Conservation (phyloP, 139 green algal species). For the Chlamydomonas sp. region DNA sequence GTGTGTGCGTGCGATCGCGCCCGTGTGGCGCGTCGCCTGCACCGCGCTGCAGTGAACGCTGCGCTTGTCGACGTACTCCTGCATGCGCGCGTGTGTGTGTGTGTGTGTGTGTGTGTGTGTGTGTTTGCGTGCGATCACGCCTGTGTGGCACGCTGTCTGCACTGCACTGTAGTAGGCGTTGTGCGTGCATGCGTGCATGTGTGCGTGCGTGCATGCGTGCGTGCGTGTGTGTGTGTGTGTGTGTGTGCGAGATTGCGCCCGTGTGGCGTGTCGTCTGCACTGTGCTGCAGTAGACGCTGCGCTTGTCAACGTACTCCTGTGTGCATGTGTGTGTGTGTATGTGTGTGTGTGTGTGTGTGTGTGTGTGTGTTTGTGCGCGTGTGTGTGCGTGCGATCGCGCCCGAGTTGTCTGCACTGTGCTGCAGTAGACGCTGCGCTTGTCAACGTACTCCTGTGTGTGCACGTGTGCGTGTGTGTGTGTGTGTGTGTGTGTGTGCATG, state of each 20-base stretch:
- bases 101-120: slow-evolving; percentile 15
- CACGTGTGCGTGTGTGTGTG: slow-evolving; percentile 3
- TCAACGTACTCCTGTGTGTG: slow-evolving; percentile 4
- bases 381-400: too few relatives aligned
- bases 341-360: slow-evolving; percentile 9
- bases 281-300: slow-evolving; percentile 6
- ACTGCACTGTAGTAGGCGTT: too few relatives aligned
- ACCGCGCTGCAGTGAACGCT: not conserved
- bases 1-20: slow-evolving; percentile 28
- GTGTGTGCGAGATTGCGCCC: not conserved
- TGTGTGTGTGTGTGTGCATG: slow-evolving; percentile 11
- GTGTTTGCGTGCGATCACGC: too few relatives aligned
- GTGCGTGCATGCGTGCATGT: too few relatives aligned
- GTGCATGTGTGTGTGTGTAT: slow-evolving; percentile 3
- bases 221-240: too few relatives aligned
- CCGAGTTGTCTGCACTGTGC: too few relatives aligned
- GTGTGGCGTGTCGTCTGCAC: too few relatives aligned
- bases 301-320: slow-evolving; percentile 10
- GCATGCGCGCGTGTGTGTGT: slow-evolving; percentile 11
- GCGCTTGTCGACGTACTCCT: not conserved
- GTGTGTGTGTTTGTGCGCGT: too few relatives aligned
- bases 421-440: slow-evolving; percentile 9
- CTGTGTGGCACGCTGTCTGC: too few relatives aligned
- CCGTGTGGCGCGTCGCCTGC: not conserved
- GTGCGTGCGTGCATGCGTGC: too few relatives aligned